phyloP scores from a whole-genome alignment of 345 rosid genomes.

The Populus ilicifolia region DNA sequence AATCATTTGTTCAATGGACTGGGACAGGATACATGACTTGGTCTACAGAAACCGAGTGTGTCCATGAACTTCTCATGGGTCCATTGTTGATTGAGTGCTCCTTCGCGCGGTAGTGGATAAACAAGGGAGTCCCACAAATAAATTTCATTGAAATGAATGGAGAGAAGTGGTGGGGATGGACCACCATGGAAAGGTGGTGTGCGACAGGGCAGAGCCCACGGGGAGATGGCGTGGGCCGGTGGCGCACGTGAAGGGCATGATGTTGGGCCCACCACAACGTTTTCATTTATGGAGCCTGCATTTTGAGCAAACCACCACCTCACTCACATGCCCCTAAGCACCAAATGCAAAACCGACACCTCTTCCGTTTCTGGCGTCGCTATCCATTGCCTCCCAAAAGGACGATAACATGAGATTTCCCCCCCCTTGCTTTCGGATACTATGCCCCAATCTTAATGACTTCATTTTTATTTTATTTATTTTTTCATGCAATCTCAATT shows the following conservation, averaged over 20 bases:
- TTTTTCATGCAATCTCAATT: no score
- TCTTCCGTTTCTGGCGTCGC: neutral
- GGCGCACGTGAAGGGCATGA: conserved; percentile 47
- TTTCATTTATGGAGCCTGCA: conserved; percentile 25
- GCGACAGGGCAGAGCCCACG: conserved; percentile 34
- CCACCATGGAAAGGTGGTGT: conserved; percentile 12
- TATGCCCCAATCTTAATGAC: neutral
- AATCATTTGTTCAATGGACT: no score
- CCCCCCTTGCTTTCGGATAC: no score
- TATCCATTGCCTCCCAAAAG: no score
- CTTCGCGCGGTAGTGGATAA: neutral
- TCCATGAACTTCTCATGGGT: no score
- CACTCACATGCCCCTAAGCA: neutral
- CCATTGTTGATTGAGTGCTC: no score
- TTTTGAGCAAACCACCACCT: neutral
- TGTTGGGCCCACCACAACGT: conserved; percentile 31
- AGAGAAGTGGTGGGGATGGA: conserved; percentile 10
- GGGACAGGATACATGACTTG: no score
- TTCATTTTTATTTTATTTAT: no score
- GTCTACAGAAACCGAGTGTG: no score
- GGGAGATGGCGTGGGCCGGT: conserved; percentile 33
- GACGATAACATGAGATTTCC: neutral
- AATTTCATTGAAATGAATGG: neutral
- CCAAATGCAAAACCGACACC: conserved; percentile 3
- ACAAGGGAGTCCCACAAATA: neutral